Base-by-base conservation (phyloP, 495 filamentous ascomycete genomes). In the Penicillium subrubescens region DNA sequence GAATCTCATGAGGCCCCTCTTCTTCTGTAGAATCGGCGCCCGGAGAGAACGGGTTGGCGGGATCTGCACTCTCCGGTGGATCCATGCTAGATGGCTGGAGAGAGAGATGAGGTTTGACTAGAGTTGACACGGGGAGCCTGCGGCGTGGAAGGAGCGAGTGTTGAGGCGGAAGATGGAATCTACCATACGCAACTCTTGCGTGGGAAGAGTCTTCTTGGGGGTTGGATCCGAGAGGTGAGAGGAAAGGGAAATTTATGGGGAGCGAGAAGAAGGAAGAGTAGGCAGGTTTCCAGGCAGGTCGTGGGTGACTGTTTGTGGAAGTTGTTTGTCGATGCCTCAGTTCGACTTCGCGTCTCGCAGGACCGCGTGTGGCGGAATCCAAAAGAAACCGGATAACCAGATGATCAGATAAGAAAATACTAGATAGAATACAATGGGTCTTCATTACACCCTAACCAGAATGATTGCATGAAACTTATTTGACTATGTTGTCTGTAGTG, bases 1-100 rank as follows among this genome's bases (percentile, higher is more conserved):
- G 37, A 29, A 68, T 39, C 29, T 68, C 65, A 11, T 27, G 14
- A 4, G 21, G 17, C 54, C 21, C 31, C 8, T 21, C 27, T 15
- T 57, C 27, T 8, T 57, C 29, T 11, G 17, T 12, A 11, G 33
- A 43, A 15, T 14, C 3, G 29, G 5, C 15, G 27, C 56, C 39
- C 27, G 51, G 43, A 8, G 34, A 37, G 29, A 37, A 35, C 5
- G 58, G 58, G 27, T 57, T 51, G 44, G 15, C 37, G 14, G 29
- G 1, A 23, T 34, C 25, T 39, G 31, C 0, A 8, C n/a, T 39
- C 1, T 8, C 29, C 19, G 3, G 19, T 34, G 15, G 5, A 12
- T 48, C 57, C 57, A 29, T 46, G 39, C 19, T 12, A 17, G 57
- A 34, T 50, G 37, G 12, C 5, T n/a, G 50, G 5, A 11, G 25